phyloP scores from a whole-genome alignment of 306 rosid genomes.

The Vigna unguiculata region DNA sequence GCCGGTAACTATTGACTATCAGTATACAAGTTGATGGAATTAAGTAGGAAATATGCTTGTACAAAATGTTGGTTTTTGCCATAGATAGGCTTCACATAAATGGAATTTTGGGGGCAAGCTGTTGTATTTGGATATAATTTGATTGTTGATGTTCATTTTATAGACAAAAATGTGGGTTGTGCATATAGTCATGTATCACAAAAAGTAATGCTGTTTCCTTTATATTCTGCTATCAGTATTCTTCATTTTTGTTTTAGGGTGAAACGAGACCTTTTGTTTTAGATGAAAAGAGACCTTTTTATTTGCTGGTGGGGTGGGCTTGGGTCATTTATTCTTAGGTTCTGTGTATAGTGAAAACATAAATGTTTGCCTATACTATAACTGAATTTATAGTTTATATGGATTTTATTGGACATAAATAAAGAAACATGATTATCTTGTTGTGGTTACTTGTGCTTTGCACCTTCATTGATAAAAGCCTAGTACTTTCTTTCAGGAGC shows the following conservation, averaged over 20 bases:
- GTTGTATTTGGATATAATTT: neutral
- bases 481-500: constrained; percentile 73
- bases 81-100: neutral
- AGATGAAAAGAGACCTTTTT: neutral
- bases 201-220: neutral
- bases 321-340: constrained; percentile 9
- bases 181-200: neutral
- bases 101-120: neutral
- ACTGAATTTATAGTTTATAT: neutral
- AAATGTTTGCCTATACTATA: neutral
- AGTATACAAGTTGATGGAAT: neutral
- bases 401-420: constrained; percentile 1
- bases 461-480: neutral
- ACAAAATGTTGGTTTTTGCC: neutral
- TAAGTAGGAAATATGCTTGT: neutral
- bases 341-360: neutral
- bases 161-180: neutral
- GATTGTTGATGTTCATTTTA: constrained; percentile 1
- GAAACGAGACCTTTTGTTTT: neutral
- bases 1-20: neutral
- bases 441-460: neutral
- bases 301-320: neutral
- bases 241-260: neutral
- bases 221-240: neutral
- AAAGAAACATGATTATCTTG: constrained; percentile 21